phyloP scores from a whole-genome alignment of 2,329 filamentous ascomycete species.

The Exophiala aquamarina region DNA sequence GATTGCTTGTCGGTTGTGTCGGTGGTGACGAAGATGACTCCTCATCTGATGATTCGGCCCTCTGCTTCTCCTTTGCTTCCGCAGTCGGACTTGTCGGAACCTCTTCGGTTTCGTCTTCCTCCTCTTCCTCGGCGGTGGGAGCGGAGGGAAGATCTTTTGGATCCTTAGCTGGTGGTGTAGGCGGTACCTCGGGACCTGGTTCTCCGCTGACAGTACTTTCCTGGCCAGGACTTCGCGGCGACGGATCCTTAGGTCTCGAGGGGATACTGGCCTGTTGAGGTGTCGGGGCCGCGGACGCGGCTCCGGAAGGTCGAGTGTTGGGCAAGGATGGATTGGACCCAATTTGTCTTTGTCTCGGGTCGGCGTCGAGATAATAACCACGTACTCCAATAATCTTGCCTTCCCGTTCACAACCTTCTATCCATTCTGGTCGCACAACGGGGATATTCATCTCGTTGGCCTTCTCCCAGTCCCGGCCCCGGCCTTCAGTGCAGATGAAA shows the following conservation, averaged over 20 bases:
- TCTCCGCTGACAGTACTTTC: constrained; percentile 25
- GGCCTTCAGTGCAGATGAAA: constrained; percentile 93
- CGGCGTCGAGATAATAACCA: constrained; percentile 92
- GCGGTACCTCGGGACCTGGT: constrained; percentile 27
- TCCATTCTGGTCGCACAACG: constrained; percentile 94
- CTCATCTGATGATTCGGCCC: constrained; percentile 17
- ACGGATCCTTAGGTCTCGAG: constrained; percentile 25
- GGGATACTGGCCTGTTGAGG: constrained; percentile 16
- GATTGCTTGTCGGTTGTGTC: constrained; percentile 27
- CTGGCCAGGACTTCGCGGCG: constrained; percentile 22
- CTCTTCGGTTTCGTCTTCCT: constrained; percentile 24
- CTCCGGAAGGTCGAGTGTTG: constrained; percentile 21
- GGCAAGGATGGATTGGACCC: constrained; percentile 32
- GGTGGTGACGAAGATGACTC: constrained; percentile 18
- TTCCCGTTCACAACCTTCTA: constrained; percentile 92
- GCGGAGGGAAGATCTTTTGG: constrained; percentile 24
- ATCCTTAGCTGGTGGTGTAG: constrained; percentile 23
- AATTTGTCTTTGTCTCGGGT: constrained; percentile 60
- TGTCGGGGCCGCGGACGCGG: constrained; percentile 33
- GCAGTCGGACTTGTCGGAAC: constrained; percentile 9
- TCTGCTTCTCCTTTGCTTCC: constrained; percentile 12
- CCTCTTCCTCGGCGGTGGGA: constrained; percentile 24
- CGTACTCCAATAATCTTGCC: constrained; percentile 91
- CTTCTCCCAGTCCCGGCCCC: constrained; percentile 90
- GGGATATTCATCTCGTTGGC: constrained; percentile 97